Conservation (phyloP, 2,329 filamentous ascomycete genomes). For the Phyllosticta citrichinensis region DNA sequence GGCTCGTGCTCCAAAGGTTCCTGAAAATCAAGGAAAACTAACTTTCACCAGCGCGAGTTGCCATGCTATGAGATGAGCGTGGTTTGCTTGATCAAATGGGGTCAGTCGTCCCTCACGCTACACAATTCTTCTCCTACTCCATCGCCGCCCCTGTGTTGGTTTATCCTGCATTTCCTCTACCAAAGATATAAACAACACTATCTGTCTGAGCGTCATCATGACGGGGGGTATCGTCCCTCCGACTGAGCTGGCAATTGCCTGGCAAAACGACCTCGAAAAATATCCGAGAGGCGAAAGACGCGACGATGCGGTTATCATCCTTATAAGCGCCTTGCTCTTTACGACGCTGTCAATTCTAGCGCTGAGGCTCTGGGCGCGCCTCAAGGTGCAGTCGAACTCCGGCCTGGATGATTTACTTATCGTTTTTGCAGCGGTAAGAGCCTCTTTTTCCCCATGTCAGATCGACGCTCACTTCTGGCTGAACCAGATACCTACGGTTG, state of each 20-base stretch:
- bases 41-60: background rate
- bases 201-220: background rate
- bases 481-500: background rate
- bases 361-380: slow-evolving; percentile 1
- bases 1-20: background rate
- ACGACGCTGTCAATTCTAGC: background rate
- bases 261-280: background rate
- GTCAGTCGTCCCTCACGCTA: background rate
- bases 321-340: background rate
- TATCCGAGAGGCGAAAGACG: slow-evolving; percentile 2
- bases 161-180: background rate
- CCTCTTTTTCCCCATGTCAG: background rate
- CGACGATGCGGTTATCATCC: background rate
- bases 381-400: background rate
- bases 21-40: background rate
- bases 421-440: background rate
- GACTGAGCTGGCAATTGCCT: background rate
- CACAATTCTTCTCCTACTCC: background rate
- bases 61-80: background rate
- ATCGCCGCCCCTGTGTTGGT: background rate
- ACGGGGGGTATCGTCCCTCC: background rate
- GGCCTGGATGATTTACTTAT: slow-evolving; percentile 3
- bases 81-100: background rate
- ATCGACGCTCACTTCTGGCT: background rate
- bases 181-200: background rate